Conservation (phyloP, 257 asterid species). For the Dorcoceras hygrometricum region DNA sequence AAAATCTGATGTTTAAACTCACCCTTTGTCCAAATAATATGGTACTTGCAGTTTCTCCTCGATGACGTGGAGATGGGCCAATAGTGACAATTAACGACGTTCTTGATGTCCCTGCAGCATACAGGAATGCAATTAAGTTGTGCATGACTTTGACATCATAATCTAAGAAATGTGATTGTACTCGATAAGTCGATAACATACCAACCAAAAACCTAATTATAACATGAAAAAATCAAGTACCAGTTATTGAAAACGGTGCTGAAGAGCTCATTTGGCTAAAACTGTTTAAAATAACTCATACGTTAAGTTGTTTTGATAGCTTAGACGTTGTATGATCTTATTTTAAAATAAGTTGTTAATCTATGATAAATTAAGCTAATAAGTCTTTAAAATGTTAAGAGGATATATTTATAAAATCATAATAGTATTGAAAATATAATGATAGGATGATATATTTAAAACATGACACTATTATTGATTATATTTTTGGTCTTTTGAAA, state of each 20-base stretch:
- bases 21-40: constrained; percentile 98
- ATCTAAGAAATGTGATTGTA: constrained; percentile 6
- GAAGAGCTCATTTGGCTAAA: too few relatives aligned
- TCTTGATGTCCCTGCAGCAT: constrained; percentile 85
- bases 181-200: neutral
- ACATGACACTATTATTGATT: too few relatives aligned
- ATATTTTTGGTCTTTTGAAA: too few relatives aligned
- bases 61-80: constrained; percentile 99
- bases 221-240: neutral
- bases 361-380: too few relatives aligned
- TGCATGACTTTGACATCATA: constrained; percentile 12
- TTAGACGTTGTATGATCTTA: too few relatives aligned
- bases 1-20: constrained; percentile 29
- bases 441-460: too few relatives aligned
- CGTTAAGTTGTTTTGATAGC: too few relatives aligned
- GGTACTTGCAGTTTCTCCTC: constrained; percentile 96
- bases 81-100: constrained; percentile 87
- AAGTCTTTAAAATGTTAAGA: too few relatives aligned
- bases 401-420: too few relatives aligned
- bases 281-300: too few relatives aligned
- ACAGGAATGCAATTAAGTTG: constrained; percentile 28
- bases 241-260: neutral
- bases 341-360: too few relatives aligned
- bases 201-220: neutral
- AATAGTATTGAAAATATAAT: too few relatives aligned